These are phyloP conservation scores for Halenospora varia DNA, from an alignment of 495 filamentous ascomycete genomes.

Conservation along the genomic window DNA sequence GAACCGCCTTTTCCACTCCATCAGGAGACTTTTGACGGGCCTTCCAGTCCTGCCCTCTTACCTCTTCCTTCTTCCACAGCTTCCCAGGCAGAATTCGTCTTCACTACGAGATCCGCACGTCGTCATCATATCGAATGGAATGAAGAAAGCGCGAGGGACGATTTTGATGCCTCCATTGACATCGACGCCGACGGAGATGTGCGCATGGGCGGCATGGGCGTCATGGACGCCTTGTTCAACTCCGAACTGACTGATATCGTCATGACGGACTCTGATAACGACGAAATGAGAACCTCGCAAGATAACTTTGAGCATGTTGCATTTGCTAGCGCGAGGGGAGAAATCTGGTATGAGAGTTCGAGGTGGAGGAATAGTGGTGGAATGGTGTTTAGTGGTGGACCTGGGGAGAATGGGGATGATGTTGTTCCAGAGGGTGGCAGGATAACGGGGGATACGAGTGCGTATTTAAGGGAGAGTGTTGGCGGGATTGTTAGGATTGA, in stretches of 20 bases:
- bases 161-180: neutral
- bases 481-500: constrained; percentile 20
- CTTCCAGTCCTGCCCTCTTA: neutral
- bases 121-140: neutral
- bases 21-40: neutral
- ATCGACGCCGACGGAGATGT: constrained; percentile 41
- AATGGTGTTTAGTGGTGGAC: too few species aligned
- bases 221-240: too few species aligned
- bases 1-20: neutral
- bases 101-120: neutral
- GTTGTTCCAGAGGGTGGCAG: too few species aligned
- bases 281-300: too few species aligned
- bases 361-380: neutral
- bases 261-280: too few species aligned
- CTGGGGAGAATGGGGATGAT: too few species aligned
- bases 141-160: neutral
- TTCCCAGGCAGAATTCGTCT: too few species aligned
- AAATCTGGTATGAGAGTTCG: neutral
- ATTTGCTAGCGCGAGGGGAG: neutral
- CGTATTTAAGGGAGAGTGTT: constrained; percentile 11
- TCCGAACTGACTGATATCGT: too few species aligned
- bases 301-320: neutral
- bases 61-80: neutral
- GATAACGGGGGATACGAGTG: too few species aligned
- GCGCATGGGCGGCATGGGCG: too few species aligned